A percentile compares a stretch with the other conserved stretches of the same genome.
Evolutionary conservation across 169 alveolate genomes (phyloP).

Genomic region (Plasmodium chabaudi): DNA sequence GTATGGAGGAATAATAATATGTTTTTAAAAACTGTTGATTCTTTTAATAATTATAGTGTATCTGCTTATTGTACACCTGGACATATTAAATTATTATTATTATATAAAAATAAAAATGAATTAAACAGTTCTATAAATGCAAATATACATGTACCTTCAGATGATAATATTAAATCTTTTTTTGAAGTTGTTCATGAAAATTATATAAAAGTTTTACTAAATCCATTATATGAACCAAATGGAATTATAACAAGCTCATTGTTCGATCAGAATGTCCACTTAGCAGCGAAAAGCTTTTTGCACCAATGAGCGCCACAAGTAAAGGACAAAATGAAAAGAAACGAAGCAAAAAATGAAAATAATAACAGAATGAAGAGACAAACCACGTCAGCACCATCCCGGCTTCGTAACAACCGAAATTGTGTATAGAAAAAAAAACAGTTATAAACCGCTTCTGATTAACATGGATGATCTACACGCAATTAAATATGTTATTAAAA

Average conservation of each 20-base stretch:
- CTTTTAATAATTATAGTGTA: conserved; percentile 88
- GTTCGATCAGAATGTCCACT: conserved; percentile 71
- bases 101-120: conserved; percentile 81
- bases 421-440: too few species aligned
- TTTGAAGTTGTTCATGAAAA: conserved; percentile 90
- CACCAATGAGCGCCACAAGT: background rate
- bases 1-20: conserved; percentile 84
- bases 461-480: background rate
- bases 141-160: conserved; percentile 82
- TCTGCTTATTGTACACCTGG: conserved; percentile 92
- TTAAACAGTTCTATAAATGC: conserved; percentile 8
- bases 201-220: conserved; percentile 82
- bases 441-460: too few species aligned
- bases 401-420: too few species aligned
- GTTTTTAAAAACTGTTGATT: conserved; percentile 89
- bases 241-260: conserved; percentile 79
- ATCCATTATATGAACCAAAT: conserved; percentile 83
- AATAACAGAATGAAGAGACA: too few species aligned
- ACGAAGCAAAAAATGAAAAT: too few species aligned
- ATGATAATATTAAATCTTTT: conserved; percentile 86
- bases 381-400: too few species aligned
- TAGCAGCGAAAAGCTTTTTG: conserved; percentile 48
- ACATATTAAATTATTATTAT: conserved; percentile 86
- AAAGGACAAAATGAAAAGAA: too few species aligned
- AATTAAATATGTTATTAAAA: conserved; percentile 25